A percentile compares a stretch with the other conserved stretches of the same genome.
Evolutionary conservation across 768 basidiomycete species (phyloP).

Genomic region (Fistulinella prunicolor): DNA sequence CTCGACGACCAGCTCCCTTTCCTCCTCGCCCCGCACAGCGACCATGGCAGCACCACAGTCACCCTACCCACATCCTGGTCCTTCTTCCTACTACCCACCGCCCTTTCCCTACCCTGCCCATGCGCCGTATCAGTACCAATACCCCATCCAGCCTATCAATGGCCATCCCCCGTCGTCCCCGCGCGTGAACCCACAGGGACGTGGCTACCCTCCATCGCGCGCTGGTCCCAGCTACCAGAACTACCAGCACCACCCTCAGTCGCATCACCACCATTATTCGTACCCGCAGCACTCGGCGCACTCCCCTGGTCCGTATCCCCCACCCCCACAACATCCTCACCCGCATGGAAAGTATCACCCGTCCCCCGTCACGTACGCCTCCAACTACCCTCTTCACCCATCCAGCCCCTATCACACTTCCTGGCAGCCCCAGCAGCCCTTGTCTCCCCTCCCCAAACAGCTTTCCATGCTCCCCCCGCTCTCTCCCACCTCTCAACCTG

Average conservation of each 20-base stretch:
- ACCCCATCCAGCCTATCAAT: slow-evolving; percentile 35
- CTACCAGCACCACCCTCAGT: slow-evolving; percentile 31
- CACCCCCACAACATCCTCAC: no score
- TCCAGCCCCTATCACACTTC: slow-evolving; percentile 37
- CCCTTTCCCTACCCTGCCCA: slow-evolving; percentile 32
- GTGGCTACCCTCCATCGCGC: slow-evolving; percentile 36
- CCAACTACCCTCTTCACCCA: slow-evolving; percentile 18
- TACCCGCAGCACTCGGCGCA: slow-evolving; percentile 31
- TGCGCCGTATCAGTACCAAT: slow-evolving; percentile 37
- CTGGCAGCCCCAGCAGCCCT: slow-evolving; percentile 45
- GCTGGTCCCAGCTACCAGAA: slow-evolving; percentile 39
- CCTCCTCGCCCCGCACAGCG: no score
- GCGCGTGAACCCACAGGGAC: slow-evolving; percentile 32
- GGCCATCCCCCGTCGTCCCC: slow-evolving; percentile 27
- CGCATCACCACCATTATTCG: slow-evolving; percentile 38
- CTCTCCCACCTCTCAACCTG: slow-evolving; percentile 1
- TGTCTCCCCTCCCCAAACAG: slow-evolving; percentile 65
- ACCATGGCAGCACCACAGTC: slow-evolving; percentile 26
- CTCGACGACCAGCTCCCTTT: slow-evolving; percentile 9
- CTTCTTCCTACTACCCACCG: slow-evolving; percentile 28
- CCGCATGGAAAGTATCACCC: no score
- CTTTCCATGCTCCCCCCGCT: slow-evolving; percentile 46
- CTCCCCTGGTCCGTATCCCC: slow-evolving; percentile 24
- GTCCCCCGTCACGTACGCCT: slow-evolving; percentile 36
- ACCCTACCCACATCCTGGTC: slow-evolving; percentile 27